A percentile compares a stretch with the other conserved stretches of the same genome.
Conservation (phyloP, 2,329 filamentous ascomycete genomes). For the Ophiocordyceps polyrhachis-furcata region DNA sequence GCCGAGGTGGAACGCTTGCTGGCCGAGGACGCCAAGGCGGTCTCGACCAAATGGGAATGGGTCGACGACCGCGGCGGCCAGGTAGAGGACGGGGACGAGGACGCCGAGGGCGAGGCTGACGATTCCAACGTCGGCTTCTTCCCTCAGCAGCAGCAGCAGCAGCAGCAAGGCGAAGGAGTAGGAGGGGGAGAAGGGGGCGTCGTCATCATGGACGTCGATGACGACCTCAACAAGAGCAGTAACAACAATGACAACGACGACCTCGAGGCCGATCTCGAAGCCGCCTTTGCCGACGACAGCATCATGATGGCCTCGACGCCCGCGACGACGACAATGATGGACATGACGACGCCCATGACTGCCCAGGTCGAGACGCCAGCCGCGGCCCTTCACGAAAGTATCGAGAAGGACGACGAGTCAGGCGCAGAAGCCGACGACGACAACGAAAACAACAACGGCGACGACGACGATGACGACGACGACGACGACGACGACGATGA, state of each 20-base stretch:
- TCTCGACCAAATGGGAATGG: conserved; percentile 44
- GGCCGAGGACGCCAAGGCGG: conserved; percentile 44
- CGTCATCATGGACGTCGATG: conserved; percentile 15
- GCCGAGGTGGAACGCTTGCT: conserved; percentile 59
- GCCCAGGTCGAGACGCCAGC: conserved; percentile 25
- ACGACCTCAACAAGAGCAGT: conserved; percentile 15
- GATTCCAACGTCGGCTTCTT: conserved; percentile 15
- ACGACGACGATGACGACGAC: conserved; percentile 14
- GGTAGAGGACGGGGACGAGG: conserved; percentile 28
- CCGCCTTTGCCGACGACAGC: conserved; percentile 27
- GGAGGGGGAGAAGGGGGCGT: neutral
- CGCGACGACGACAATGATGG: conserved; percentile 18
- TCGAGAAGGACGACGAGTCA: conserved; percentile 21
- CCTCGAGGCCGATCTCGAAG: conserved; percentile 35
- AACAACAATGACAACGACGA: conserved; percentile 23
- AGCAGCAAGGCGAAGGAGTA: no score
- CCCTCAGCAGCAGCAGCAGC: neutral
- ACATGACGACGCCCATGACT: conserved; percentile 27
- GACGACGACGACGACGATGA: conserved; percentile 26
- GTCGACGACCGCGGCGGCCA: conserved; percentile 30
- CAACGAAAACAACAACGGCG: conserved; percentile 20
- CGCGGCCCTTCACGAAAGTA: conserved; percentile 22
- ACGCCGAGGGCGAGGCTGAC: conserved; percentile 28
- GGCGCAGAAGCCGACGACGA: conserved; percentile 11
- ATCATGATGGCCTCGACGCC: conserved; percentile 19